A percentile compares a stretch with the other conserved stretches of the same genome.
Conservation (phyloP, 306 rosid genomes). For the Vigna hirtella region DNA sequence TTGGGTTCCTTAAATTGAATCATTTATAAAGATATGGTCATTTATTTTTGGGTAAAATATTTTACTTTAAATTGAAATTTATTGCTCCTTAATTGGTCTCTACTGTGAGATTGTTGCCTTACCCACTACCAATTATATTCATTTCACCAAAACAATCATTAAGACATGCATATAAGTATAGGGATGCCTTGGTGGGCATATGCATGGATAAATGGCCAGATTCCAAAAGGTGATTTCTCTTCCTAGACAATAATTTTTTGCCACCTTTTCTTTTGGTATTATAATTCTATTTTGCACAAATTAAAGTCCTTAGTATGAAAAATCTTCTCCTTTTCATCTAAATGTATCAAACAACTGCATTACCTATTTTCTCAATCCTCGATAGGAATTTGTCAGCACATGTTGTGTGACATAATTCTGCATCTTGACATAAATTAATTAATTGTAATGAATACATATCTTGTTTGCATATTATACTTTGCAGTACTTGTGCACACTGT, state of each 20-base stretch:
- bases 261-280: conserved; percentile 31
- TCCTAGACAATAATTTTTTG: conserved; percentile 19
- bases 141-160: conserved; percentile 11
- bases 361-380: conserved; percentile 10
- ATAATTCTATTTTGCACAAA: conserved; percentile 21
- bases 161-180: conserved; percentile 4
- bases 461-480: conserved; percentile 20
- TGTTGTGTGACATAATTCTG: conserved; percentile 29
- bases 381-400: conserved; percentile 29
- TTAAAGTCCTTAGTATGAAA: conserved; percentile 23
- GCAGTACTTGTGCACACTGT: conserved; percentile 31
- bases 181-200: conserved; percentile 8
- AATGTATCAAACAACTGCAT: conserved; percentile 31
- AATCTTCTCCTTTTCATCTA: conserved; percentile 33
- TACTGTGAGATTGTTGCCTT: conserved; percentile 35
- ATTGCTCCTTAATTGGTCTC: conserved; percentile 29
- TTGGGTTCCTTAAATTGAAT: not conserved
- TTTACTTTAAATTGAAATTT: conserved; percentile 20
- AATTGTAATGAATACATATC: not conserved
- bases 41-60: conserved; percentile 4
- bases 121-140: conserved; percentile 5
- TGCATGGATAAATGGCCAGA: conserved; percentile 32
- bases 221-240: conserved; percentile 25
- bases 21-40: not conserved
- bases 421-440: conserved; percentile 15